A percentile compares a stretch with the other conserved stretches of the same genome.
phyloP scores from a whole-genome alignment of 2,329 filamentous ascomycete genomes.

The Grosmannia huntii region DNA sequence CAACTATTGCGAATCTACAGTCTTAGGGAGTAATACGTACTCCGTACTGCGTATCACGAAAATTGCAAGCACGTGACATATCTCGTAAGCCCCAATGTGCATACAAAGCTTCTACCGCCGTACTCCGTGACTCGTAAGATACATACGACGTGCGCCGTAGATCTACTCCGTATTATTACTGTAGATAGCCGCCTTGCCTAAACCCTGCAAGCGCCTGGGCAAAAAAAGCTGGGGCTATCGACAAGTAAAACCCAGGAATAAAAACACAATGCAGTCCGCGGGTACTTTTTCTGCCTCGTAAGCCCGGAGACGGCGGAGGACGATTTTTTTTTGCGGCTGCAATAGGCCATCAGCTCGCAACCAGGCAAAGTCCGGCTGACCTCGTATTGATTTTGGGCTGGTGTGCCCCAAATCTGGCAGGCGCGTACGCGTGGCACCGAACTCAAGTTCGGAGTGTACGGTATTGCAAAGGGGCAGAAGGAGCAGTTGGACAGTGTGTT shows the following conservation, averaged over 20 bases:
- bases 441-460: background rate
- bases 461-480: no score
- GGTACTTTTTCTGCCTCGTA: background rate
- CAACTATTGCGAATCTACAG: no score
- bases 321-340: background rate
- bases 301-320: background rate
- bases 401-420: background rate
- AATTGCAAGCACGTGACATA: background rate
- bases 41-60: no score
- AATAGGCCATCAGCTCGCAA: no score
- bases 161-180: background rate
- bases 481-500: background rate
- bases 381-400: background rate
- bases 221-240: no score
- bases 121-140: no score
- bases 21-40: no score
- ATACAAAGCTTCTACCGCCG: background rate
- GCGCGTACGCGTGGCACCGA: background rate
- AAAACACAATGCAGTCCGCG: no score
- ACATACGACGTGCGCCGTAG: no score
- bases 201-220: background rate
- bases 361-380: background rate
- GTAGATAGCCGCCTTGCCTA: background rate
- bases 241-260: background rate
- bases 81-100: background rate